Percentiles rank a stretch among this genome's conserved stretches.
Conservation (phyloP, 257 asterid genomes). For the Solanum infundibuliforme region DNA sequence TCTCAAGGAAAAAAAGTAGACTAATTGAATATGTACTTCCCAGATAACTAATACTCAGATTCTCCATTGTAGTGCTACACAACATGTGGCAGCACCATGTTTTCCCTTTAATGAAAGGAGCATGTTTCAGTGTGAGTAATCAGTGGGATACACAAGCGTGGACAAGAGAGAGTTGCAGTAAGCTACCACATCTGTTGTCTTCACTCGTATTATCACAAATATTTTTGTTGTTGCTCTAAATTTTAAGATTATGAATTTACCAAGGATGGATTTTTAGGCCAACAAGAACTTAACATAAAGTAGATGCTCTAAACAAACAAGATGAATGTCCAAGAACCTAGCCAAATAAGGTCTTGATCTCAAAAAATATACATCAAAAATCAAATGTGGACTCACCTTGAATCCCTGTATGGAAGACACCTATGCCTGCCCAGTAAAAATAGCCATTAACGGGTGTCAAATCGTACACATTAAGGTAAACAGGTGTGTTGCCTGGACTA, state of each 20-base stretch:
- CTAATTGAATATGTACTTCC: not conserved
- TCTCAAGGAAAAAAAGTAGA: not conserved
- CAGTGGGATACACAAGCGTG: not conserved
- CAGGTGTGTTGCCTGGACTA: constrained; percentile 39
- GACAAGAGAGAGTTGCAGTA: not conserved
- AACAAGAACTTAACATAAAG: not conserved
- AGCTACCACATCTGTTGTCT: not conserved
- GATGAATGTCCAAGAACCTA: not conserved
- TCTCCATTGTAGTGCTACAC: not conserved
- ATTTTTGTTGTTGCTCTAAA: not conserved
- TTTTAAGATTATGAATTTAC: not conserved
- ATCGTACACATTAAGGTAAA: constrained; percentile 78
- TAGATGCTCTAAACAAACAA: not conserved
- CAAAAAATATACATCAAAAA: not conserved
- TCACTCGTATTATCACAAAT: not conserved
- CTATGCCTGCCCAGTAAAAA: constrained; percentile 83
- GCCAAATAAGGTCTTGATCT: not conserved
- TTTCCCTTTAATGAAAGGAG: not conserved
- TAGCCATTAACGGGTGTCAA: constrained; percentile 65
- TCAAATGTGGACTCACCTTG: constrained; percentile 41
- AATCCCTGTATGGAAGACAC: constrained; percentile 83
- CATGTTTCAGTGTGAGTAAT: not conserved
- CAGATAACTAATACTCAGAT: not conserved
- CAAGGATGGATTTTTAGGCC: not conserved
- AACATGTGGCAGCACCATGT: not conserved